Percentiles rank a stretch among this genome's conserved stretches.
Conservation (phyloP, 352 stramenopile species). For the Phytophthora fragariaefolia region DNA sequence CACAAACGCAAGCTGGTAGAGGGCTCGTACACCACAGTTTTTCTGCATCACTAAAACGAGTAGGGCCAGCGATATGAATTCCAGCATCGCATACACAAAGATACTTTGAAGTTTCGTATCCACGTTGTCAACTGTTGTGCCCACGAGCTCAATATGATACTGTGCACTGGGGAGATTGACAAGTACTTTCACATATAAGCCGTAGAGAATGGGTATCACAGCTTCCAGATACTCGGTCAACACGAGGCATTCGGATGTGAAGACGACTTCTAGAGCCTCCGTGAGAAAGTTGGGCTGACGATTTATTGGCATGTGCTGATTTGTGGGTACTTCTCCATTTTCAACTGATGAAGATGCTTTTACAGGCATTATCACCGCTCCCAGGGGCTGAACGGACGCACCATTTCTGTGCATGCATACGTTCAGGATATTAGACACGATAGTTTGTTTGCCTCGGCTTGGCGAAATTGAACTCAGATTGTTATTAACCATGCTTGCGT, state of each 20-base stretch:
- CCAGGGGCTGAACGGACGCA: background rate
- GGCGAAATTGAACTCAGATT: background rate
- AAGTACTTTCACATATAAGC: slow-evolving; percentile 3
- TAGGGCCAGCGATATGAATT: slow-evolving; percentile 35
- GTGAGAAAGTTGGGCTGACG: background rate
- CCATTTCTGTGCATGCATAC: background rate
- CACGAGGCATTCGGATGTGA: slow-evolving; percentile 5
- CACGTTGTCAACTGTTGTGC: slow-evolving; percentile 17
- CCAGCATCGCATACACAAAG: slow-evolving; percentile 31
- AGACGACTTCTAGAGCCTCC: background rate
- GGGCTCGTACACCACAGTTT: slow-evolving; percentile 28
- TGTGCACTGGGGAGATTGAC: slow-evolving; percentile 31
- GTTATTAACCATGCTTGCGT: background rate
- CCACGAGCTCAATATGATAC: slow-evolving; percentile 27
- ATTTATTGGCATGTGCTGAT: background rate
- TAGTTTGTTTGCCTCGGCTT: background rate
- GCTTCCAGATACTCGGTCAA: slow-evolving; percentile 4
- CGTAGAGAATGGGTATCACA: slow-evolving; percentile 1
- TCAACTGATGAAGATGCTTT: background rate
- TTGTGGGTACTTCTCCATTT: background rate
- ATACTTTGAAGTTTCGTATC: slow-evolving; percentile 1
- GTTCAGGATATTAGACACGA: background rate
- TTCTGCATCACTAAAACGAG: slow-evolving; percentile 27
- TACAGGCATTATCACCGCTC: background rate
- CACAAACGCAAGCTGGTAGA: slow-evolving; percentile 44